phyloP scores from a whole-genome alignment of 2,329 filamentous ascomycete genomes.

The Clonostachys rhizophaga region DNA sequence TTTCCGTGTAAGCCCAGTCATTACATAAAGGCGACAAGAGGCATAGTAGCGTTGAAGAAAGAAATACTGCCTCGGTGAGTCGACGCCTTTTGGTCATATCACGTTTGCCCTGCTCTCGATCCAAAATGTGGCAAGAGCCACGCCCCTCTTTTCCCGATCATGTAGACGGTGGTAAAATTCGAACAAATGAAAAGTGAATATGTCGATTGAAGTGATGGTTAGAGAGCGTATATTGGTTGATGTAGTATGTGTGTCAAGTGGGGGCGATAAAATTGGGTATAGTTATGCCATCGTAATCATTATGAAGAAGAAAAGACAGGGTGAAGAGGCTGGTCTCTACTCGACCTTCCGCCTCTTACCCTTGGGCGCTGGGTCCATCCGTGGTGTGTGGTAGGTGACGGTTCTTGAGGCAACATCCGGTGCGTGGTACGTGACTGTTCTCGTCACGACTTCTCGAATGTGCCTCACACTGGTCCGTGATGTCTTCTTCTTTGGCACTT shows the following conservation, averaged over 20 bases:
- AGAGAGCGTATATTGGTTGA: background rate
- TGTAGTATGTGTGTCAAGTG: background rate
- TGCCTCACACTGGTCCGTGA: constrained; percentile 60
- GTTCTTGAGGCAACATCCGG: constrained; percentile 91
- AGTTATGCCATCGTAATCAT: constrained; percentile 3
- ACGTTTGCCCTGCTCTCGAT: no score
- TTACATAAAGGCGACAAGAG: constrained; percentile 1
- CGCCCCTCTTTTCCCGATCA: background rate
- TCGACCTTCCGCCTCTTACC: constrained; percentile 82
- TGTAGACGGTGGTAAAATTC: background rate
- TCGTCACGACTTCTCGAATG: constrained; percentile 88
- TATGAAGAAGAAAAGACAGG: background rate
- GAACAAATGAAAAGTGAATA: background rate
- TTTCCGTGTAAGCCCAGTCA: background rate
- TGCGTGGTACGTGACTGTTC: constrained; percentile 87
- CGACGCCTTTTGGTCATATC: no score
- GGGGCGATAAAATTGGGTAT: background rate
- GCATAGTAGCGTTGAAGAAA: background rate
- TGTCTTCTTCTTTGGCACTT: constrained; percentile 49
- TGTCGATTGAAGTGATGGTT: background rate
- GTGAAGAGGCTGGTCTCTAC: constrained; percentile 11
- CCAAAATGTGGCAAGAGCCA: background rate
- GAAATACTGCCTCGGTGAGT: no score
- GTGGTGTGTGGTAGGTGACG: constrained; percentile 75
- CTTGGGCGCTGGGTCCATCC: constrained; percentile 84